These are phyloP conservation scores for Tetracladium marchalianum DNA, from an alignment of 495 filamentous ascomycete species.

Conservation along the genomic window DNA sequence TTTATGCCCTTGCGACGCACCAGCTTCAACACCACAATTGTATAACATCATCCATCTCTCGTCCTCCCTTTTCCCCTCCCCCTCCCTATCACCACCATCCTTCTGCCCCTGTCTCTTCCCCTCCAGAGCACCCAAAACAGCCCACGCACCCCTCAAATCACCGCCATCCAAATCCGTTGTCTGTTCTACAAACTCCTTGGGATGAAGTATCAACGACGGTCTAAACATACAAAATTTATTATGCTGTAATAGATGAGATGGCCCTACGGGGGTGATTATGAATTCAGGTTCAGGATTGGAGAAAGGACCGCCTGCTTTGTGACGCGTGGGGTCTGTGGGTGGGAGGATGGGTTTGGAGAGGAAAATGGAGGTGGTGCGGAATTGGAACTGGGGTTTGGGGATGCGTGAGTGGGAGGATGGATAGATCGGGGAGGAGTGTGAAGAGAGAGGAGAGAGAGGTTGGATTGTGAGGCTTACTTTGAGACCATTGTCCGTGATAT, in stretches of 20 bases:
- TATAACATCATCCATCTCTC: constrained; percentile 17
- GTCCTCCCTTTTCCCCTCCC: background rate
- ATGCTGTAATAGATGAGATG: background rate
- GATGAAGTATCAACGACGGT: background rate
- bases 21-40: constrained; percentile 21
- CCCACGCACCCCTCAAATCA: background rate
- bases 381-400: no score
- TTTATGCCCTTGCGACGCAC: constrained; percentile 20
- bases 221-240: background rate
- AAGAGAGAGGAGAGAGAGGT: no score
- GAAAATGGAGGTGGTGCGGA: no score
- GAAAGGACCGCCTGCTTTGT: background rate
- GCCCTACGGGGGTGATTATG: background rate
- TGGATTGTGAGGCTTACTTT: no score
- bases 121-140: background rate
- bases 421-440: no score
- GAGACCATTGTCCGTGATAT: no score
- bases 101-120: no score
- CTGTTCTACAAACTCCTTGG: background rate
- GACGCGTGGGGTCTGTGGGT: no score
- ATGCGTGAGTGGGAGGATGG: no score
- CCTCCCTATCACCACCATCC: no score
- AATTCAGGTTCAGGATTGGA: background rate
- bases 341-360: no score
- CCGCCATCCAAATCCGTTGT: background rate